Conservation (phyloP, 2,329 filamentous ascomycete species). For the Pleochaeta shiraiana region DNA sequence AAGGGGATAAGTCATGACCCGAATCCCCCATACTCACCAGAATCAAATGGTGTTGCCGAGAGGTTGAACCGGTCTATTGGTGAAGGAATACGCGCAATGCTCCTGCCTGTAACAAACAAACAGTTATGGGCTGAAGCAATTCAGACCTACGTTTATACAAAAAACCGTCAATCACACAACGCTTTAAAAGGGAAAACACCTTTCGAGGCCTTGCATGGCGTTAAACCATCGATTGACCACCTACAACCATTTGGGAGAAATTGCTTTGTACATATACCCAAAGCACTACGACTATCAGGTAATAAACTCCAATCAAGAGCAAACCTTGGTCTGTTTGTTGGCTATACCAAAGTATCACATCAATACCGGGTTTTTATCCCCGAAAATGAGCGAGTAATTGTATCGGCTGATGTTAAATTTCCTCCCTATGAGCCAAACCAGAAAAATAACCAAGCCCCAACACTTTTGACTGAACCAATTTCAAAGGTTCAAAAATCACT, state of each 20-base stretch:
- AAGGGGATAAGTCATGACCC: background rate
- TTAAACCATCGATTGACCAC: background rate
- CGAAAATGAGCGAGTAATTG: background rate
- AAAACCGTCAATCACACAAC: background rate
- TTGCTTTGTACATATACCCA: background rate
- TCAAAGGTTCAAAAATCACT: background rate
- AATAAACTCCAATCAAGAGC: background rate
- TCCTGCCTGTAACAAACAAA: background rate
- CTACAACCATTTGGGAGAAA: background rate
- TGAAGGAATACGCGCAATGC: background rate
- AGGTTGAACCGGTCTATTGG: background rate
- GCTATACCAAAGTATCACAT: background rate
- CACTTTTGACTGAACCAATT: too few relatives aligned
- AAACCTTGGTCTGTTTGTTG: background rate
- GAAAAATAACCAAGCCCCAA: background rate
- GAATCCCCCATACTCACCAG: background rate
- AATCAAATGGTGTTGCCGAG: background rate
- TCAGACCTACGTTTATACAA: background rate
- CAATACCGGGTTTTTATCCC: background rate
- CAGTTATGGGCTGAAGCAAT: conserved; percentile 1
- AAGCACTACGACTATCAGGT: background rate
- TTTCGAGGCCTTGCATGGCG: background rate
- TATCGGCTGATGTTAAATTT: background rate
- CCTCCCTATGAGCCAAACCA: background rate
- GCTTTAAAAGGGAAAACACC: background rate